phyloP scores from a whole-genome alignment of 2,329 filamentous ascomycete genomes.

The Periconia sp. region DNA sequence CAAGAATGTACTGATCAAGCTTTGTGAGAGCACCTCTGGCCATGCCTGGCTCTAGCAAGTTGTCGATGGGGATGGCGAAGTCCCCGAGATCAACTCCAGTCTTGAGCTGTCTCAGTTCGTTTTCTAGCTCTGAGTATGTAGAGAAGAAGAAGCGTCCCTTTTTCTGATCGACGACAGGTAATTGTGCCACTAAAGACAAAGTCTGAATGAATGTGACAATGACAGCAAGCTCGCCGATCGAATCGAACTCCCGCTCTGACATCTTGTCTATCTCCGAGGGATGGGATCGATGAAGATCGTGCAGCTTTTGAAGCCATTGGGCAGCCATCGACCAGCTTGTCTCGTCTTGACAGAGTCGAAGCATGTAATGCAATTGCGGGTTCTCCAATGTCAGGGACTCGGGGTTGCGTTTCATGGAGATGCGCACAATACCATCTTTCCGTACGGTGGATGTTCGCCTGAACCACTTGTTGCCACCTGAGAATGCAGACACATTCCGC shows the following conservation, averaged over 20 bases:
- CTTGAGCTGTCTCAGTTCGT: conserved; percentile 45
- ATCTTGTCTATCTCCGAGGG: conserved; percentile 41
- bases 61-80: conserved; percentile 47
- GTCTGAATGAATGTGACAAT: conserved; percentile 46
- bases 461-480: conserved; percentile 45
- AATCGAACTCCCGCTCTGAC: conserved; percentile 33
- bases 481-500: conserved; percentile 42
- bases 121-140: conserved; percentile 35
- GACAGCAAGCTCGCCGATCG: conserved; percentile 42
- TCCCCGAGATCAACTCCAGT: conserved; percentile 43
- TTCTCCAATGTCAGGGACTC: conserved; percentile 39
- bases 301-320: conserved; percentile 48
- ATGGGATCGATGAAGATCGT: conserved; percentile 39
- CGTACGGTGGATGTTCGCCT: conserved; percentile 41
- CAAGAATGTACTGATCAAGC: conserved; percentile 43
- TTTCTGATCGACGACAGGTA: conserved; percentile 44
- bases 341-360: conserved; percentile 49
- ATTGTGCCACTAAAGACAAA: conserved; percentile 33
- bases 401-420: conserved; percentile 47
- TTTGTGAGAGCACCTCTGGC: conserved; percentile 36
- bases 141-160: conserved; percentile 45
- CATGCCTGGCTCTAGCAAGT: conserved; percentile 47
- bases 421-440: conserved; percentile 40
- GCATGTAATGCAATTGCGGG: conserved; percentile 48
- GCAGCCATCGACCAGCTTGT: conserved; percentile 40